Evolutionary conservation across 139 green algal genomes (phyloP).

Genomic region (Micractinium sp.): DNA sequence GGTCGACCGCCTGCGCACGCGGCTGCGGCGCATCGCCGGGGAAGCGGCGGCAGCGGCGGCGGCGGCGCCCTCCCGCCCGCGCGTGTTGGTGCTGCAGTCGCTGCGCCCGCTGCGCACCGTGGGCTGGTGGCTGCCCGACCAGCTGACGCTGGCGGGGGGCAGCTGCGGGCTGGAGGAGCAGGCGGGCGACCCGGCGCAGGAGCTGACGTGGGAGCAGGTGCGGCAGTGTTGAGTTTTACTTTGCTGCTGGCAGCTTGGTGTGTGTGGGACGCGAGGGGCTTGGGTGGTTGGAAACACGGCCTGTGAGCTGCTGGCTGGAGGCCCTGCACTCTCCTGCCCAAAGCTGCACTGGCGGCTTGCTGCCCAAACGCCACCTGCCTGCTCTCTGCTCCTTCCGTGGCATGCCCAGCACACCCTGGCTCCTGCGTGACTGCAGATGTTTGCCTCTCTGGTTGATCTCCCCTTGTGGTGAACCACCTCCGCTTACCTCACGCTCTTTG

Average conservation of each 20-base stretch:
- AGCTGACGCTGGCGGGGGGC: constrained; percentile 64
- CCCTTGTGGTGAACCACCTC: background rate
- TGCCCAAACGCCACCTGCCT: too few relatives aligned
- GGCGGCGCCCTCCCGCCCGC: constrained; percentile 30
- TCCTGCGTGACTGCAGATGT: too few relatives aligned
- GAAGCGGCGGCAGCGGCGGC: constrained; percentile 43
- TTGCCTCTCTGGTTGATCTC: too few relatives aligned
- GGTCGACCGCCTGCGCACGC: constrained; percentile 72
- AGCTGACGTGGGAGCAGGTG: constrained; percentile 57
- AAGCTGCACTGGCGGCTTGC: background rate
- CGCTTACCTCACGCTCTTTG: background rate
- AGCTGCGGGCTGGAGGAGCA: constrained; percentile 24
- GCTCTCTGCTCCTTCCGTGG: too few relatives aligned
- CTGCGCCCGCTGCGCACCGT: constrained; percentile 50
- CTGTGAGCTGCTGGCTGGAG: background rate
- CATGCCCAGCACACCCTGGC: too few relatives aligned
- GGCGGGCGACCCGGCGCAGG: constrained; percentile 53
- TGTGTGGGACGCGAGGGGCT: background rate
- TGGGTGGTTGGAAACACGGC: too few relatives aligned
- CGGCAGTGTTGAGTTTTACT: background rate
- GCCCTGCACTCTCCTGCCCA: too few relatives aligned
- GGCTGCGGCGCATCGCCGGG: constrained; percentile 66
- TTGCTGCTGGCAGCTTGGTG: background rate
- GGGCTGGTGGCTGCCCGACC: constrained; percentile 68
- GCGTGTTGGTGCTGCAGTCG: constrained; percentile 76